phyloP scores from a whole-genome alignment of 192 early-diverging fungal genomes.

The Linnemannia exigua region DNA sequence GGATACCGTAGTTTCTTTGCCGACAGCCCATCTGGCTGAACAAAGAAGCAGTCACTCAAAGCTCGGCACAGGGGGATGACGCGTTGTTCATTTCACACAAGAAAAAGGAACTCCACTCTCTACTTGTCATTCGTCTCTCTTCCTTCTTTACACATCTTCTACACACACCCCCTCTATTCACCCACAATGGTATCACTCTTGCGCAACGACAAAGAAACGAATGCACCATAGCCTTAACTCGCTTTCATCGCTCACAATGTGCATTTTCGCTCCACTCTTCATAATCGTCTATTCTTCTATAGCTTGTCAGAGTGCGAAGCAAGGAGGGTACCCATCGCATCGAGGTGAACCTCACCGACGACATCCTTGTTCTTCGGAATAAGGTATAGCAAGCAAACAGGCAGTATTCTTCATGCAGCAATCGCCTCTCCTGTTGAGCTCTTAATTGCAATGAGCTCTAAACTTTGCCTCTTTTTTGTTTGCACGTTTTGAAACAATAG shows the following conservation, averaged over 20 bases:
- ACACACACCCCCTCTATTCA: neutral
- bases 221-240: neutral
- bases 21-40: too few relatives aligned
- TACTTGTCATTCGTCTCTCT: neutral
- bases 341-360: conserved; percentile 68
- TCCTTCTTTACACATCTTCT: neutral
- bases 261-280: neutral
- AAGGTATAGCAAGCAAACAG: conserved; percentile 63
- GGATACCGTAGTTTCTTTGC: too few relatives aligned
- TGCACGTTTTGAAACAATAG: conserved; percentile 31
- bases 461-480: conserved; percentile 16
- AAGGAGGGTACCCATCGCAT: conserved; percentile 79
- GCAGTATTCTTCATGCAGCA: too few relatives aligned
- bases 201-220: neutral
- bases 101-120: neutral
- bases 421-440: too few relatives aligned
- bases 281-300: neutral
- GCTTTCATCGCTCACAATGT: neutral
- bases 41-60: neutral
- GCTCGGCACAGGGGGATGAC: neutral
- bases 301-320: conserved; percentile 80
- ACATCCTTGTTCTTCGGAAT: conserved; percentile 60
- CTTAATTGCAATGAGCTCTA: neutral
- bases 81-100: neutral
- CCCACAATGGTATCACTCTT: conserved; percentile 13